Evolutionary conservation across 768 basidiomycete species (phyloP).

Genomic region (Naganishia kalamii): DNA sequence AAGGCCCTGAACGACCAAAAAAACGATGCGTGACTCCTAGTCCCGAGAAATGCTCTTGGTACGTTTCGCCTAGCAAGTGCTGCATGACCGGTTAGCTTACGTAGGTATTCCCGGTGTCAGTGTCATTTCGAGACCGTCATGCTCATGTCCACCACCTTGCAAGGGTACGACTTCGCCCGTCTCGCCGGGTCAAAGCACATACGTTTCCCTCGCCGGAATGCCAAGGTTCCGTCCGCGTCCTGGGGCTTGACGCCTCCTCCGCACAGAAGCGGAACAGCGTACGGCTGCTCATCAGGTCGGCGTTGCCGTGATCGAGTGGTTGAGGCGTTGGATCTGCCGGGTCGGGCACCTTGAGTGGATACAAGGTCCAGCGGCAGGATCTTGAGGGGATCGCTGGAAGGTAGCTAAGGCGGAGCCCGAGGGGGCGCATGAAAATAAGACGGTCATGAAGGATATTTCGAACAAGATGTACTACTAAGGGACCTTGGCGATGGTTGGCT

Average conservation of each 20-base stretch:
- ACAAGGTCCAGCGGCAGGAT: not conserved
- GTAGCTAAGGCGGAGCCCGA: not conserved
- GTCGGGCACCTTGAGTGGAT: conserved; percentile 3
- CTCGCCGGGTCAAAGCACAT: conserved; percentile 21
- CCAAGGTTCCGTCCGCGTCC: not conserved
- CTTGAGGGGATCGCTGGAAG: conserved; percentile 9
- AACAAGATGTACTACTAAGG: conserved; percentile 9
- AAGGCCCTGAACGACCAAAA: no score
- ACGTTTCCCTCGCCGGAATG: conserved; percentile 6
- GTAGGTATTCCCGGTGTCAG: no score
- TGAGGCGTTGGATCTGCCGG: not conserved
- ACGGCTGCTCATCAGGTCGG: conserved; percentile 2
- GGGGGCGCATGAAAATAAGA: conserved; percentile 1
- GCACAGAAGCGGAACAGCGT: not conserved
- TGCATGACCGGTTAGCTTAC: no score
- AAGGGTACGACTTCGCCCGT: conserved; percentile 3
- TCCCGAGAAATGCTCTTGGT: no score
- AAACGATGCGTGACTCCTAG: no score
- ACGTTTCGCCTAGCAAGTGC: no score
- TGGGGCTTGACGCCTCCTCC: not conserved
- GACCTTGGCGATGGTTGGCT: no score
- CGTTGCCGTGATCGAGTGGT: not conserved
- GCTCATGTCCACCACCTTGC: conserved; percentile 19
- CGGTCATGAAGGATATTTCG: conserved; percentile 1
- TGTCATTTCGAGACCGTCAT: conserved; percentile 16